Evolutionary conservation across 176 grass and related monocot species (phyloP), one percentile per base, ranked within the genome.

Genomic region (Hordeum marinum): DNA sequence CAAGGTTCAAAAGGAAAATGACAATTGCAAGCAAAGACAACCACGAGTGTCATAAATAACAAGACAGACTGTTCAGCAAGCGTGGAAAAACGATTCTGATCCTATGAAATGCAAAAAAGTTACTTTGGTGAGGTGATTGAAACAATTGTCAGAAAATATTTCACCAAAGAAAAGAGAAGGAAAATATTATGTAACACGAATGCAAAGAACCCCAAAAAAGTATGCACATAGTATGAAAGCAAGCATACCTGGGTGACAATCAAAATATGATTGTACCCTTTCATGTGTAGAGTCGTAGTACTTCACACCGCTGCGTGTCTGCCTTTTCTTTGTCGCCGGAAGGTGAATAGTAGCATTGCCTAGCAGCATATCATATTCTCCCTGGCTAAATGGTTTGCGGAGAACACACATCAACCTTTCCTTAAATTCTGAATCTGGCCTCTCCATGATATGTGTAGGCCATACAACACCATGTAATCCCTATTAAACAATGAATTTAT

Each of bases 401-500:
- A 95, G 91, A 50, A 57, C 83, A 62, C 80, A 3, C 71, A 95
- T 75, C 45, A 98, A 89, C 77, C 68, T 90, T 43, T 23, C 36
- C 81, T 85, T 95, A 77, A 92, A 98, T 43, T 79, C 78, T 72
- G 96, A 95, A 37, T 82, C 67, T 69, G 90, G 85, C 74, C 88
- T 90, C 54, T 9, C 23, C 72, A 67, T 64, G 31, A 93, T 88
- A 77, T 91, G 88, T 67, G 34, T 41, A 12, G 94, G 89, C 86
- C 88, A 92, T 79, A 90, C 39, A 80, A 77, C 76, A 37, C 78
- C 87, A 72, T 61, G 17, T 32, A 32, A n/a, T 29, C 81, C 36
- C 81, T 83, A 17, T 40, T 5, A 60, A 26, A 60, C 37, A 58
- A 41, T 57, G 20, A 21, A 59, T 21, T 14, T 61, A 75, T 74